A percentile compares a stretch with the other conserved stretches of the same genome.
Evolutionary conservation across 108 stramenopile genomes (phyloP).

Genomic region (Licmophora abbreviata): DNA sequence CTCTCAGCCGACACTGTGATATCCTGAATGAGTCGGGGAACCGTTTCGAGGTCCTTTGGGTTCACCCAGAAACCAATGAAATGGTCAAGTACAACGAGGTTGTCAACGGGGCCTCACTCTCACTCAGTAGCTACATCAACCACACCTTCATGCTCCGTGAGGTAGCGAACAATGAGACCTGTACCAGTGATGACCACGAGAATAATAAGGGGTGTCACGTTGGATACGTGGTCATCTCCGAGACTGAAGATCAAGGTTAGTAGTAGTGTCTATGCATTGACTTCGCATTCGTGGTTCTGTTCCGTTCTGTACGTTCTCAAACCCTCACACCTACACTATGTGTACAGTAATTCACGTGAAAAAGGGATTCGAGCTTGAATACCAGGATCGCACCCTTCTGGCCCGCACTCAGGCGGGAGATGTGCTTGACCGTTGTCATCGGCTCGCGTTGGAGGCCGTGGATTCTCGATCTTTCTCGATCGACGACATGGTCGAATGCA

Average conservation of each 20-base stretch:
- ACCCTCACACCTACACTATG: slow-evolving; percentile 7
- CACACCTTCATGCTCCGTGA: slow-evolving; percentile 59
- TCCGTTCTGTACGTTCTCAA: neutral
- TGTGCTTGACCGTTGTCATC: too few relatives aligned
- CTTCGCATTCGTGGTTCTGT: too few relatives aligned
- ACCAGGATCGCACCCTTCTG: slow-evolving; percentile 1
- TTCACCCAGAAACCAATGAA: slow-evolving; percentile 35
- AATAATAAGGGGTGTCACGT: slow-evolving; percentile 34
- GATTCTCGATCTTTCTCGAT: slow-evolving; percentile 16
- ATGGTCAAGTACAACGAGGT: slow-evolving; percentile 18
- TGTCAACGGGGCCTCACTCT: slow-evolving; percentile 23
- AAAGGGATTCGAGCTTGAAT: slow-evolving; percentile 1
- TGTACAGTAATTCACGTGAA: slow-evolving; percentile 15
- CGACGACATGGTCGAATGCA: slow-evolving; percentile 21
- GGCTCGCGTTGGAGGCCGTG: too few relatives aligned
- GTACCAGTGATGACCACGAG: slow-evolving; percentile 1
- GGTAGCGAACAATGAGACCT: neutral
- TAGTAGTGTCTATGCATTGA: neutral
- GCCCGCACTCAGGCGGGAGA: slow-evolving; percentile 7
- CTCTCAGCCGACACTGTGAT: neutral
- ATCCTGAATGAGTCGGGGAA: slow-evolving; percentile 2
- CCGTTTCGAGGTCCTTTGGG: slow-evolving; percentile 20
- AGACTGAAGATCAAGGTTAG: slow-evolving; percentile 36
- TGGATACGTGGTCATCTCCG: slow-evolving; percentile 42
- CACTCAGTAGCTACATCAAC: slow-evolving; percentile 55